phyloP scores from a whole-genome alignment of 805 yeast species.

The Wilhelminamyces savonicus region DNA sequence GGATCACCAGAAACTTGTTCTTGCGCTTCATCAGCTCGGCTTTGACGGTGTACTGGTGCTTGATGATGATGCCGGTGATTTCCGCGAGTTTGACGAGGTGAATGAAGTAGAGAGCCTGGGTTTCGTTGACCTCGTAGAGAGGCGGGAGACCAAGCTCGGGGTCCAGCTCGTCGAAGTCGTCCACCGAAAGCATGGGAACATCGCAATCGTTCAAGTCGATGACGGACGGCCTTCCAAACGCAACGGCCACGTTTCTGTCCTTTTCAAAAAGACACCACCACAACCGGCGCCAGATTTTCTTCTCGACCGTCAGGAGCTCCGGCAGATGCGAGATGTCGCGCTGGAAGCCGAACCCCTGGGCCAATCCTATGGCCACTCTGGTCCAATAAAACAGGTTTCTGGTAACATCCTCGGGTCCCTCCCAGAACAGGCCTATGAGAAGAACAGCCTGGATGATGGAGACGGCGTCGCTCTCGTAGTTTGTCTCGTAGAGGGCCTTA shows the following conservation, averaged over 20 bases:
- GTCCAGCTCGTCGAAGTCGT: constrained; percentile 55
- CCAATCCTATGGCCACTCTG: constrained; percentile 60
- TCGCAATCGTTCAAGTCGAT: constrained; percentile 71
- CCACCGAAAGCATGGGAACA: constrained; percentile 62
- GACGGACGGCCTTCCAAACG: constrained; percentile 66
- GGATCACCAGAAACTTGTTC: constrained; percentile 39
- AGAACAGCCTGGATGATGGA: constrained; percentile 55
- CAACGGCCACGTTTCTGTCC: constrained; percentile 63
- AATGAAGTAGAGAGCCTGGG: constrained; percentile 53
- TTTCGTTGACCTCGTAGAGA: constrained; percentile 40
- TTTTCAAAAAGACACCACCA: constrained; percentile 77
- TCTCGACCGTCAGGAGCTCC: constrained; percentile 29
- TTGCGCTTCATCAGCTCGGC: constrained; percentile 49
- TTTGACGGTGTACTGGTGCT: constrained; percentile 65
- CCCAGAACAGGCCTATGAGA: constrained; percentile 66
- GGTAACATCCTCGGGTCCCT: constrained; percentile 63
- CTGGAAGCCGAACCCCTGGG: constrained; percentile 75
- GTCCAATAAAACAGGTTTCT: constrained; percentile 67
- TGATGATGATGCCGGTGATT: constrained; percentile 61
- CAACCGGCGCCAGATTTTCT: constrained; percentile 54
- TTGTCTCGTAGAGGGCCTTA: constrained; percentile 66
- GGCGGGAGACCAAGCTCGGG: constrained; percentile 28
- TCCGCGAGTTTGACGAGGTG: constrained; percentile 62
- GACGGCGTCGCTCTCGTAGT: constrained; percentile 60
- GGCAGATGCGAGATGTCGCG: constrained; percentile 42